A percentile compares a stretch with the other conserved stretches of the same genome.
phyloP scores from a whole-genome alignment of 208 protist species.

The Crithidia mellificae region DNA sequence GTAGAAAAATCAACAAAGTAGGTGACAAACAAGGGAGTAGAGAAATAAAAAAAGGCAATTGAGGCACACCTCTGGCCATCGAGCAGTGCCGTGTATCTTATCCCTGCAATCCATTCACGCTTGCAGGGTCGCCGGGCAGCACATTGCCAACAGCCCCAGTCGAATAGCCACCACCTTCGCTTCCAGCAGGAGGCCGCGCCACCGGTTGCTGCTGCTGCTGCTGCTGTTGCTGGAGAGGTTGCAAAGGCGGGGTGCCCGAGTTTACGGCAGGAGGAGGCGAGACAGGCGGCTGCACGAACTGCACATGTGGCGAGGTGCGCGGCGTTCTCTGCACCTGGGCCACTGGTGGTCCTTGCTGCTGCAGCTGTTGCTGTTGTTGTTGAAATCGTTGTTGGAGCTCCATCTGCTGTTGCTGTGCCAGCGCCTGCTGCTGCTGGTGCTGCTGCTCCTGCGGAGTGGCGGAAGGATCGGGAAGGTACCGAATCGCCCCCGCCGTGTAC shows the following conservation, averaged over 20 bases:
- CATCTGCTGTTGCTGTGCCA: neutral
- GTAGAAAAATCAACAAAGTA: no score
- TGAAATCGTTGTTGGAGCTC: neutral
- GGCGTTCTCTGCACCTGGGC: neutral
- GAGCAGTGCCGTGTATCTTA: neutral
- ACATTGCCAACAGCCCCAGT: neutral
- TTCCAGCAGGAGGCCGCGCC: no score
- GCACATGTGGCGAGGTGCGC: neutral
- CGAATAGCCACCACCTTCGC: no score
- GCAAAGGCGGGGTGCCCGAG: neutral
- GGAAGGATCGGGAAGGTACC: conserved; percentile 6
- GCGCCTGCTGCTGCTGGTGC: neutral
- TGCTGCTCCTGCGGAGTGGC: conserved; percentile 1
- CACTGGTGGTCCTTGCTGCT: neutral
- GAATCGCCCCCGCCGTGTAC: neutral
- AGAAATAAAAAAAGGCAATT: neutral
- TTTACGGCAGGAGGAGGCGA: neutral
- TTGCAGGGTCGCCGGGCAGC: neutral
- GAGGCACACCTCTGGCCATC: neutral
- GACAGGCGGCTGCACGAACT: neutral
- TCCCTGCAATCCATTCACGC: neutral
- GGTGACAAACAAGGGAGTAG: no score
- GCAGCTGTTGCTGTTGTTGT: conserved; percentile 7
- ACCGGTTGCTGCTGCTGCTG: neutral
- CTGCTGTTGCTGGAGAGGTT: neutral